A percentile compares a stretch with the other conserved stretches of the same genome.
Conservation (phyloP, 108 stramenopile species). For the Cyclotella kingstonii region DNA sequence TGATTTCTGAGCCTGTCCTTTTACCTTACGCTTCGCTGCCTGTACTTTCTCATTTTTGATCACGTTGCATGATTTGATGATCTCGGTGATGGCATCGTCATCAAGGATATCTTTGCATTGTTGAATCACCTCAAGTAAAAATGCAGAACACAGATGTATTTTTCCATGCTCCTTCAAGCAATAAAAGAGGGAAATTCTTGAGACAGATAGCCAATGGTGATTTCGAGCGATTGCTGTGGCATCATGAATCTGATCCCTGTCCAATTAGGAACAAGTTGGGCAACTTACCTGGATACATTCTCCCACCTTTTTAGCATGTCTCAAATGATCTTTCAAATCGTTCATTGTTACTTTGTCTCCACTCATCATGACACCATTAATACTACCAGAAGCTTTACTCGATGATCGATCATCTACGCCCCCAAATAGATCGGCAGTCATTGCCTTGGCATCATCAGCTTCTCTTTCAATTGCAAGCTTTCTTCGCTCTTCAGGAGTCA, state of each 20-base stretch:
- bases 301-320: constrained; percentile 82
- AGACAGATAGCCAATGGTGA: too few relatives aligned
- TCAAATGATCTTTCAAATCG: constrained; percentile 88
- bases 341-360: constrained; percentile 76
- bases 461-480: constrained; percentile 55
- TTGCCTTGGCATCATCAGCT: constrained; percentile 77
- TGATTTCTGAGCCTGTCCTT: constrained; percentile 87
- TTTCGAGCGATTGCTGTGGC: neutral
- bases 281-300: constrained; percentile 66
- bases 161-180: constrained; percentile 70
- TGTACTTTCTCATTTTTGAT: constrained; percentile 93
- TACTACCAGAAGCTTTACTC: constrained; percentile 11
- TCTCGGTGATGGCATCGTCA: constrained; percentile 81
- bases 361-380: constrained; percentile 36
- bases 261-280: too few relatives aligned
- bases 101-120: constrained; percentile 84
- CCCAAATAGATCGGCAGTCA: constrained; percentile 86
- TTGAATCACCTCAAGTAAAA: constrained; percentile 76
- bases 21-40: constrained; percentile 78
- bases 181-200: too few relatives aligned
- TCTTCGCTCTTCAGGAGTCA: constrained; percentile 77
- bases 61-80: constrained; percentile 87
- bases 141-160: constrained; percentile 68
- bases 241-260: neutral
- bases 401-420: constrained; percentile 48